phyloP scores from a whole-genome alignment of 768 basidiomycete species.

The Naematelia aurantialba region DNA sequence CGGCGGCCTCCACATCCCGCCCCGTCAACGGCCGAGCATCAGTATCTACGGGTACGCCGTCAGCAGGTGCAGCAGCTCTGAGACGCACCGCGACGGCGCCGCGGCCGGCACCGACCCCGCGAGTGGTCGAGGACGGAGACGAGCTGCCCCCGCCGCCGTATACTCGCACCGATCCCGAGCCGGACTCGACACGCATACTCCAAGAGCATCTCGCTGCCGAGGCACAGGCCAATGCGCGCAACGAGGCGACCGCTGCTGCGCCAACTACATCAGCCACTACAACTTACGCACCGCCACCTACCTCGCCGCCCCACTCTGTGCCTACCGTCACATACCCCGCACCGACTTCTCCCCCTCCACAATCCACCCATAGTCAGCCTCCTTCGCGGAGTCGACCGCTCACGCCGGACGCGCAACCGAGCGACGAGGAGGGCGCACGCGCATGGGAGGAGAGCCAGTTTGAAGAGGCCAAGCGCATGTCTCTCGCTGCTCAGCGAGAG shows the following conservation, averaged over 20 bases:
- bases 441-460: conserved; percentile 41
- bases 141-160: conserved; percentile 48
- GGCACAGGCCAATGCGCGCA: conserved; percentile 15
- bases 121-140: conserved; percentile 17
- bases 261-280: neutral
- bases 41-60: neutral
- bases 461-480: conserved; percentile 40
- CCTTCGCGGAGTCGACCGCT: neutral
- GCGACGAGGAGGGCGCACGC: conserved; percentile 27
- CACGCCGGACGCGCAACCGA: conserved; percentile 7
- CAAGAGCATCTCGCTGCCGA: conserved; percentile 41
- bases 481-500: conserved; percentile 30
- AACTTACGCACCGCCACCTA: neutral
- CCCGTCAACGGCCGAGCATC: neutral
- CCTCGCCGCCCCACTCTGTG: neutral
- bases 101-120: conserved; percentile 7
- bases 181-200: conserved; percentile 40
- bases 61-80: conserved; percentile 1
- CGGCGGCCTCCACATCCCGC: neutral
- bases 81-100: conserved; percentile 5
- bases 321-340: neutral
- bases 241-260: neutral
- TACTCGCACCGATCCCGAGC: conserved; percentile 44
- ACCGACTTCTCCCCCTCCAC: neutral
- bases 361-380: conserved; percentile 1